phyloP scores from a whole-genome alignment of 257 asterid genomes.

The Coffea canephora region DNA sequence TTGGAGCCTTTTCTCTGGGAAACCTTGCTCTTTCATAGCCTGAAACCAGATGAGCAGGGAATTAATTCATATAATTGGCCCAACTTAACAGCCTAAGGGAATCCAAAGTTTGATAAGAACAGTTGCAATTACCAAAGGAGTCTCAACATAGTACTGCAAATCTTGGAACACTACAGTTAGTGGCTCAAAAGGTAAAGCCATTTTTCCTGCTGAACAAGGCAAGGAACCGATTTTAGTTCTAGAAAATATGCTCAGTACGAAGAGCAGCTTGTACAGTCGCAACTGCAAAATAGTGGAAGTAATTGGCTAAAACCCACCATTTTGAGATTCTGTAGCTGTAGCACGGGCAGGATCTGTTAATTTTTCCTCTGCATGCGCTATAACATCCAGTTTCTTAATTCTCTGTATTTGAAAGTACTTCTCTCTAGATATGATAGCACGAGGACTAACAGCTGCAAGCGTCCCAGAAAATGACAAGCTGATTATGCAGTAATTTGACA shows the following conservation, averaged over 20 bases:
- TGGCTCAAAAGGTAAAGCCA: neutral
- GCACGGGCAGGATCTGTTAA: neutral
- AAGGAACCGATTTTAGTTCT: too few species aligned
- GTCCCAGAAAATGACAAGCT: neutral
- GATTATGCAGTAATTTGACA: too few species aligned
- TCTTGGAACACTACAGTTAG: neutral
- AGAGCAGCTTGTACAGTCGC: too few species aligned
- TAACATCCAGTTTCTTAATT: neutral
- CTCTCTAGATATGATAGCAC: conserved; percentile 34
- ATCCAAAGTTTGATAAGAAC: too few species aligned
- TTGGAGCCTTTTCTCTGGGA: conserved; percentile 36
- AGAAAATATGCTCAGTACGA: too few species aligned
- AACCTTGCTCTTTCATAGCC: conserved; percentile 58
- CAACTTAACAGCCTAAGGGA: too few species aligned
- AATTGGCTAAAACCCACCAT: neutral
- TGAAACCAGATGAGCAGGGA: conserved; percentile 9
- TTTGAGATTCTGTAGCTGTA: neutral
- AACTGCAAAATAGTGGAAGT: too few species aligned
- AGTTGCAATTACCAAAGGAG: neutral
- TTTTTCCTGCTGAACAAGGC: neutral
- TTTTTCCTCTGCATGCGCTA: neutral
- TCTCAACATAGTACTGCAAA: neutral
- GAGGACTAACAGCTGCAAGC: conserved; percentile 31
- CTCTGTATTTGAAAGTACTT: conserved; percentile 14
- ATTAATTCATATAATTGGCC: too few species aligned